phyloP scores from a whole-genome alignment of 176 grass and related monocot genomes.

The Sorghum bicolor region Sorghum_bicolor_NCBIv3 NC_012877.2:4734501-4735000 shows the following conservation, averaged over 20 bases:
- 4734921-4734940: conserved; percentile 36
- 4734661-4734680: not conserved
- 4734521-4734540: not conserved
- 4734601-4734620: not conserved
- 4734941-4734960: conserved; percentile 43
- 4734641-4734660: conserved; percentile 6
- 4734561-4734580: not conserved
- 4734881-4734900: conserved; percentile 25
- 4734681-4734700: not conserved
- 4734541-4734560: not conserved
- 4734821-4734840: not conserved
- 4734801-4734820: not conserved
- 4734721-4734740: not conserved
- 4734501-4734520: conserved; percentile 1
- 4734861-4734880: conserved; percentile 47
- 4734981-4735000: conserved; percentile 31
- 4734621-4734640: not conserved
- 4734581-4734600: not conserved
- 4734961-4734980: conserved; percentile 22
- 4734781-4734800: conserved; percentile 7
- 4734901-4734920: conserved; percentile 28
- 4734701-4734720: not conserved
- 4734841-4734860: conserved; percentile 10
- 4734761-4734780: not conserved
- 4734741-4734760: not conserved